These are phyloP conservation scores for Rhizopogon vulgaris DNA, from an alignment of 768 basidiomycete species.

Conservation along the genomic window DNA sequence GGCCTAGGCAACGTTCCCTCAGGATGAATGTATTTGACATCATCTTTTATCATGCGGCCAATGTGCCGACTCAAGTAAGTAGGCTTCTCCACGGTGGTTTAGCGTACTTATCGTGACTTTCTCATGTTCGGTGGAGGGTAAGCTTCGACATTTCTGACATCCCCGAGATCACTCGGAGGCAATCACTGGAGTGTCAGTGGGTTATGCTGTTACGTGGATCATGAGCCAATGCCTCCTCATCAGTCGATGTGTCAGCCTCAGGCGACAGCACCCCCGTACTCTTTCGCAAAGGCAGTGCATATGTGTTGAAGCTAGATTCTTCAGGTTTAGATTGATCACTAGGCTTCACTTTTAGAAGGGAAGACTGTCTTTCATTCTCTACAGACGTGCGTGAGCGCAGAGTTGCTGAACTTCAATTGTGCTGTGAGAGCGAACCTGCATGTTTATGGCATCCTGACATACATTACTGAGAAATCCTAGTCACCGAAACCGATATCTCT, in stretches of 20 bases:
- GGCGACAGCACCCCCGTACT: no score
- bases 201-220: constrained; percentile 53
- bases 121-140: constrained; percentile 46
- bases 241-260: constrained; percentile 33
- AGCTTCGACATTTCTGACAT: constrained; percentile 11
- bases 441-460: no score
- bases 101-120: constrained; percentile 4
- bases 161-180: background rate
- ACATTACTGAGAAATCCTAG: no score
- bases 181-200: constrained; percentile 43
- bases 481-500: no score
- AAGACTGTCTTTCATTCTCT: no score
- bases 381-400: no score
- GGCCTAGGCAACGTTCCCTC: background rate
- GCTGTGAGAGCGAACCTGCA: no score
- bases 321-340: no score
- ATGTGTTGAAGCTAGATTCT: no score
- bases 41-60: constrained; percentile 36
- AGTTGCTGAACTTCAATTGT: no score
- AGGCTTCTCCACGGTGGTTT: constrained; percentile 1
- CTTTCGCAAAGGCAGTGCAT: no score
- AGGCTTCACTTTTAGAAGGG: no score
- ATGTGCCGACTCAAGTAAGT: constrained; percentile 39
- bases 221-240: constrained; percentile 55
- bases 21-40: constrained; percentile 52